Base-by-base conservation (phyloP, 1,284 basidiomycete species). In the Hemileia vastatrix region DNA sequence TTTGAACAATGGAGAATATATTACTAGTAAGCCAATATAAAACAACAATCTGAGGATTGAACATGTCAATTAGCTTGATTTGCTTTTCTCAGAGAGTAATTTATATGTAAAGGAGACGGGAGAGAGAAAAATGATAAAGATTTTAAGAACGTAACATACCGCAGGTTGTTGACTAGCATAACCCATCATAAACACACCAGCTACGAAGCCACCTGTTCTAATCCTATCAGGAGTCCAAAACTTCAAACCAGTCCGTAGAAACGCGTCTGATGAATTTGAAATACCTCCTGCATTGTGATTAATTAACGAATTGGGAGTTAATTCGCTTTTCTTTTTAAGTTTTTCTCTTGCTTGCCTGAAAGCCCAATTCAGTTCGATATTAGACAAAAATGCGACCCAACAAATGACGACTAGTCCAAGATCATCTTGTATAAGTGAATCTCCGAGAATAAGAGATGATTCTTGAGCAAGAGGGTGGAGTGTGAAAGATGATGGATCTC, bases 11-110 rank as follows among this genome's bases (percentile, higher is more conserved):
- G 40, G 89, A 89, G 72, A 87, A 88, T 18, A 82, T 76, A 23
- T 89, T 86, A 5, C 88, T 91, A 4, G 87, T 84, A 2, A 87
- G 79, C 90, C 90, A 93, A 72, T 90, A 92, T 18, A 91, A 70
- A 50, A 85, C 80, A 18, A 93, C 80, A 53, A 86, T 83, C 87
- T 91, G 68, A 3, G 40, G 33, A 64, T 58, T 27, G 66, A 47
- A 60, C 64, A 56, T 68, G 15, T 48, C 32, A 4, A 5, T 11
- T 27, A 15, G 2, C 15, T 5, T 6, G 24, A 47, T n/a, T 6
- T n/a, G 45, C 47, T 15, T 40, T 18, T 18, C 19, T 6, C 4
- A n/a, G 23, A 63, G 31, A 27, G 24, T 21, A 24, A 9, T n/a
- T 43, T 21, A 18, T 18, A 8, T 13, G 18, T 32, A 4, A 49